These are phyloP conservation scores for Notholithocarpus densiflorus DNA, from an alignment of 306 rosid species.

Conservation along the genomic window DNA sequence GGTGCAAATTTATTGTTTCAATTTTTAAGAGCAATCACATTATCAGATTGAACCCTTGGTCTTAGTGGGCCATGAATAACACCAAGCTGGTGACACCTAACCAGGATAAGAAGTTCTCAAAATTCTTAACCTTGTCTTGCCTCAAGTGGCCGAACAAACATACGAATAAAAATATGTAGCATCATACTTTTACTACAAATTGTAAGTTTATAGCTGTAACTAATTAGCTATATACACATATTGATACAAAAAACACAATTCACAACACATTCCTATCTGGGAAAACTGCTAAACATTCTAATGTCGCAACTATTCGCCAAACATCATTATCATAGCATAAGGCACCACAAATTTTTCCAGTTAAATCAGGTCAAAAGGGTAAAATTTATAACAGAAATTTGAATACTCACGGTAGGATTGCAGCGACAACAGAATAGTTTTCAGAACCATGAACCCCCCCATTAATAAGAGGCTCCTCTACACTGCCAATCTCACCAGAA, in stretches of 20 bases:
- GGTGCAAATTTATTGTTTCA: neutral
- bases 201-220: neutral
- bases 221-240: neutral
- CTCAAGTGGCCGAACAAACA: neutral
- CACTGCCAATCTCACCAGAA: conserved; percentile 41
- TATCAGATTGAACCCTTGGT: neutral
- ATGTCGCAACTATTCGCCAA: neutral
- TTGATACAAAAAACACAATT: neutral
- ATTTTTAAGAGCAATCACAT: neutral
- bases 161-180: neutral
- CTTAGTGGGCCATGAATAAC: neutral
- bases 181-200: neutral
- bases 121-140: neutral
- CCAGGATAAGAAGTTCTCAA: neutral
- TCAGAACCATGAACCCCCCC: conserved; percentile 35
- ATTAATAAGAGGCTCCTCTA: conserved; percentile 58
- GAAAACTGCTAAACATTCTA: neutral
- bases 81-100: neutral
- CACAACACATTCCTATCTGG: no score
- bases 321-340: neutral
- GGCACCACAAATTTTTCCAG: neutral
- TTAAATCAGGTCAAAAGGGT: neutral
- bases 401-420: conserved; percentile 79
- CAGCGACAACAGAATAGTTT: conserved; percentile 53
- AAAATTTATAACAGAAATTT: neutral